Evolutionary conservation across 352 stramenopile genomes (phyloP).

Genomic region (Phytopythium oedochilum): DNA sequence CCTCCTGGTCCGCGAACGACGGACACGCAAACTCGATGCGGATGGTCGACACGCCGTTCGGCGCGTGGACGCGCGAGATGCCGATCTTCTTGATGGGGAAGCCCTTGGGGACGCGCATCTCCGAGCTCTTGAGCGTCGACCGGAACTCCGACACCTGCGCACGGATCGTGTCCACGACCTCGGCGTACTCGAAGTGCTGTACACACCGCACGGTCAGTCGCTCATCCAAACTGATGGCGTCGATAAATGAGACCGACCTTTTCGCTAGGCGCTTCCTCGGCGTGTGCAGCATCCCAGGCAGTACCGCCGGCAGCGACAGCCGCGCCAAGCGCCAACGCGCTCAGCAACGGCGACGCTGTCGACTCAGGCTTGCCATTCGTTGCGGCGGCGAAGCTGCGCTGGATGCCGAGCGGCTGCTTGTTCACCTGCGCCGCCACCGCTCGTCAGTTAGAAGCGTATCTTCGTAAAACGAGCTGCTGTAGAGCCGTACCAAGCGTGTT

Average conservation of each 20-base stretch:
- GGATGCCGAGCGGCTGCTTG: background rate
- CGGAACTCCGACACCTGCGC: constrained; percentile 77
- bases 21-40: constrained; percentile 80
- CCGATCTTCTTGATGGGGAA: constrained; percentile 82
- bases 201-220: constrained; percentile 2
- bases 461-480: too few species aligned
- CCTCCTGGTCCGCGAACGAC: constrained; percentile 69
- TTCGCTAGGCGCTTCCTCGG: constrained; percentile 13
- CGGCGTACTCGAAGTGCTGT: constrained; percentile 56
- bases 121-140: constrained; percentile 59
- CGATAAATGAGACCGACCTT: constrained; percentile 19
- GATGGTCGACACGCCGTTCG: constrained; percentile 81
- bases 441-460: too few species aligned
- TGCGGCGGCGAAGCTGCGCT: background rate
- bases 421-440: too few species aligned
- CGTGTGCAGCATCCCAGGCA: constrained; percentile 6
- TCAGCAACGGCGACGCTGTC: background rate
- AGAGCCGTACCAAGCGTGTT: background rate
- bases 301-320: constrained; percentile 12
- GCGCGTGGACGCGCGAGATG: constrained; percentile 71
- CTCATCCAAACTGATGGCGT: too few species aligned
- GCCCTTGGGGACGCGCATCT: constrained; percentile 67
- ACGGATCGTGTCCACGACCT: constrained; percentile 65
- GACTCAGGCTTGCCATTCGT: background rate
- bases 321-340: constrained; percentile 7